Evolutionary conservation across 495 filamentous ascomycete species (phyloP).

Genomic region (Podospora fimiseda): DNA sequence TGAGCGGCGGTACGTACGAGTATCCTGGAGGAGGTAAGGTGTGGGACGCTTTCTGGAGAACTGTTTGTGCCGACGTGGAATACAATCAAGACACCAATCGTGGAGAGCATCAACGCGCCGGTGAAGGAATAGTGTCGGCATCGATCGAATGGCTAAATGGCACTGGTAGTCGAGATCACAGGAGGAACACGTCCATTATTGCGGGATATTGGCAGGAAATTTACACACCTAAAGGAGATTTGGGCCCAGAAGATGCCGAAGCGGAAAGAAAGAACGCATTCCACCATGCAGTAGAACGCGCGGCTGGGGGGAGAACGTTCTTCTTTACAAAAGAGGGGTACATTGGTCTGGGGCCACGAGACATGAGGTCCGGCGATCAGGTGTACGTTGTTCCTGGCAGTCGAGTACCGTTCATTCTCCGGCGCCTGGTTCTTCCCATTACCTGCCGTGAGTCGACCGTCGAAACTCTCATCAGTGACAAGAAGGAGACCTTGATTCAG

Average conservation of each 20-base stretch:
- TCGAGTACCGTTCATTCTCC: slow-evolving; percentile 19
- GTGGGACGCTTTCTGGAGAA: slow-evolving; percentile 19
- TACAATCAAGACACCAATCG: slow-evolving; percentile 5
- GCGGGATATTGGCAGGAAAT: slow-evolving; percentile 13
- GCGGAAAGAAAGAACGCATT: slow-evolving; percentile 13
- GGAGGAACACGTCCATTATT: slow-evolving; percentile 19
- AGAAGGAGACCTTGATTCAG: neutral
- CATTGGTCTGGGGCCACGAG: slow-evolving; percentile 18
- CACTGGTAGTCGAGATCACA: slow-evolving; percentile 2
- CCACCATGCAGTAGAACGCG: slow-evolving; percentile 17
- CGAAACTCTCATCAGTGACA: slow-evolving; percentile 2
- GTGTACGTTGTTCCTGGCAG: slow-evolving; percentile 13
- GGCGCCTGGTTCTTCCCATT: neutral
- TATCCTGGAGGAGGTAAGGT: slow-evolving; percentile 9
- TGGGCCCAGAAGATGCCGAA: neutral
- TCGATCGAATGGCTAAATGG: slow-evolving; percentile 14
- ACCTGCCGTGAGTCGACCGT: neutral
- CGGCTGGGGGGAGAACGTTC: slow-evolving; percentile 15
- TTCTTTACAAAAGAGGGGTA: slow-evolving; percentile 21
- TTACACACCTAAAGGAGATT: neutral
- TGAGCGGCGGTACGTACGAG: neutral
- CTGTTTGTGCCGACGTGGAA: slow-evolving; percentile 17
- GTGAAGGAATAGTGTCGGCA: neutral
- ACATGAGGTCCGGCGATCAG: slow-evolving; percentile 8
- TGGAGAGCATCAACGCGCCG: too few species aligned